These are phyloP conservation scores for Sedum album DNA, from an alignment of 164 flowering plant genomes.

Conservation along the genomic window DNA sequence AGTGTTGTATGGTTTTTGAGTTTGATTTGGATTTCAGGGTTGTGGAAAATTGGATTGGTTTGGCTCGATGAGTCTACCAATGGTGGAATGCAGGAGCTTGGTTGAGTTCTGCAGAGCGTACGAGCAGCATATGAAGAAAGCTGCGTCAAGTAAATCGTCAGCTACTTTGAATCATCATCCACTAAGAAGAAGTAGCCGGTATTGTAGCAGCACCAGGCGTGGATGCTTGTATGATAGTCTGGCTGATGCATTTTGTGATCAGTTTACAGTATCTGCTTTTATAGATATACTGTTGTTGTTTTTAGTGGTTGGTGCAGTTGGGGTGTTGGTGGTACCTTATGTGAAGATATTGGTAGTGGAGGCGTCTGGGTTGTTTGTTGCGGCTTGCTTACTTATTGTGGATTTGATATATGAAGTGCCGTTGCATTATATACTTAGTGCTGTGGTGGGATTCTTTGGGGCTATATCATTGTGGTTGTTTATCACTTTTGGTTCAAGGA, in stretches of 20 bases:
- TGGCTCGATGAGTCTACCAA: slow-evolving; percentile 20
- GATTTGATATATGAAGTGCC: slow-evolving; percentile 5
- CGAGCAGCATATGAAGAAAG: slow-evolving; percentile 29
- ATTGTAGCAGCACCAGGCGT: slow-evolving; percentile 13
- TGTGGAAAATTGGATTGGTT: not conserved
- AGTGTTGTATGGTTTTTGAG: not conserved
- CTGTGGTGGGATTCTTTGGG: slow-evolving; percentile 25
- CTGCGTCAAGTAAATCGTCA: not conserved
- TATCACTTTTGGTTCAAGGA: slow-evolving; percentile 25
- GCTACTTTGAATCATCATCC: slow-evolving; percentile 6
- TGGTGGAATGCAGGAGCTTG: slow-evolving; percentile 53
- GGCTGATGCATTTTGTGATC: slow-evolving; percentile 35
- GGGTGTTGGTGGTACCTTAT: not conserved
- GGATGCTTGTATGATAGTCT: slow-evolving; percentile 22
- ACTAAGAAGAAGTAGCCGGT: slow-evolving; percentile 7
- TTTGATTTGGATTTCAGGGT: not conserved
- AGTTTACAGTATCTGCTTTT: slow-evolving; percentile 10
- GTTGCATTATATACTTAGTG: slow-evolving; percentile 24
- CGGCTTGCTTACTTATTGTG: not conserved
- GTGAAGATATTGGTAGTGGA: not conserved
- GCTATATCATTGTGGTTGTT: slow-evolving; percentile 32
- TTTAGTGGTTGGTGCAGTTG: slow-evolving; percentile 3
- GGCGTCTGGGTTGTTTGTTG: not conserved
- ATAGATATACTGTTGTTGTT: slow-evolving; percentile 3
- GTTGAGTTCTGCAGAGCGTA: slow-evolving; percentile 49